Evolutionary conservation across 441 rosid genomes (phyloP), one percentile per base, ranked within the genome.

Genomic region (Aquilaria agallochum): DNA sequence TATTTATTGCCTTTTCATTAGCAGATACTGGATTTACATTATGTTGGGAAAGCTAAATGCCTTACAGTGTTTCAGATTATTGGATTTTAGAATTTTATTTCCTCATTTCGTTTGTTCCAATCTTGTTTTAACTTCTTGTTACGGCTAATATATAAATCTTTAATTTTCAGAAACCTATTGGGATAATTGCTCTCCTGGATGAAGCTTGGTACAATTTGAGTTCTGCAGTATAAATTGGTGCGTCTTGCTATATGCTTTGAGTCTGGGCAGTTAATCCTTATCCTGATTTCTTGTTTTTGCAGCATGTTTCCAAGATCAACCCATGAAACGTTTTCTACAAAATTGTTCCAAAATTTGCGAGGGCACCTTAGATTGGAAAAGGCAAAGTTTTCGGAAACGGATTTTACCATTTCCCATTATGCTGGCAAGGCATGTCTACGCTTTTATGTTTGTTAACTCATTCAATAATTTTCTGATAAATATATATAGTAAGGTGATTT

Each of bases 221-320:
- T 78, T 76, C 62, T 62, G 66, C 60, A 60, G 42, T 75, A 61
- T 74, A 65, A 66, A 68, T 76, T 78, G 79, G 77, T 77, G 75
- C 48, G 67, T 76, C 73, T 60, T 68, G 48, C 67, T 69, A 27
- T 55, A 9, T 70, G 58, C 52, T 65, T 56, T 76, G 58, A 9
- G 66, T 58, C 12, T 27, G 46, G 59, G 74, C 68, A 59, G 68
- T 67, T 77, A 66, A 63, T 74, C 62, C 83, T 81, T 73, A 77
- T 81, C 77, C 75, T 83, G 71, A 70, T 78, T 81, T 72, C 68
- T 58, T 71, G 40, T 72, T 59, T 67, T 33, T 81, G 79, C 87
- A 94, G 98, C 83, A 89, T 94, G 97, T 94, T 94, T 76, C 98
- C 98, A 27, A 88, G 81, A 70, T 90, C 97, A 66, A 94, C 99